Conservation (phyloP, 768 basidiomycete genomes). For the Suillus discolor region DNA sequence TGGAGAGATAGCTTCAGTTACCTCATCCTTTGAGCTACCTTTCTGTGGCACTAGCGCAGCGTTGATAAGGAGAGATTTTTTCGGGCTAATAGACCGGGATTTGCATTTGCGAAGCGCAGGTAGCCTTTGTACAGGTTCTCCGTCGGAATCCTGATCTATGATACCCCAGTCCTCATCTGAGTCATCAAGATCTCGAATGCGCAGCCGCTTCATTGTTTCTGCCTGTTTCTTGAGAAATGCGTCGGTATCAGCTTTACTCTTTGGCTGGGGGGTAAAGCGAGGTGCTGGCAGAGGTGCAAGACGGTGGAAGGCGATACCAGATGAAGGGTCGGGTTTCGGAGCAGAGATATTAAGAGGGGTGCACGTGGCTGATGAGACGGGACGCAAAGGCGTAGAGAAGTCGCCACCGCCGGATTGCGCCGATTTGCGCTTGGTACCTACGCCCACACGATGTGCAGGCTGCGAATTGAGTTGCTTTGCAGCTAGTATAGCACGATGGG, state of each 20-base stretch:
- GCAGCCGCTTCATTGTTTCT: constrained; percentile 63
- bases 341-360: constrained; percentile 43
- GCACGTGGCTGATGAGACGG: constrained; percentile 26
- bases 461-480: constrained; percentile 31
- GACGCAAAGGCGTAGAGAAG: constrained; percentile 60
- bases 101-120: constrained; percentile 28
- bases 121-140: constrained; percentile 44
- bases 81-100: constrained; percentile 31
- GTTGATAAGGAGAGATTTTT: constrained; percentile 25
- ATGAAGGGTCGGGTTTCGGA: constrained; percentile 33
- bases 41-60: constrained; percentile 33
- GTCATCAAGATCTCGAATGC: constrained; percentile 56
- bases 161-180: constrained; percentile 47
- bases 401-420: constrained; percentile 37
- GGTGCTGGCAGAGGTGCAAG: constrained; percentile 36
- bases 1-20: constrained; percentile 71
- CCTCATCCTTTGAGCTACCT: constrained; percentile 53
- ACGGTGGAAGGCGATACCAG: constrained; percentile 36
- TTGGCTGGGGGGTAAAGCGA: constrained; percentile 33
- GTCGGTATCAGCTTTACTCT: constrained; percentile 40
- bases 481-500: constrained; percentile 45
- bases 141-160: constrained; percentile 52
- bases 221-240: constrained; percentile 52
- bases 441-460: constrained; percentile 32
- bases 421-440: constrained; percentile 67